Evolutionary conservation across 495 filamentous ascomycete species (phyloP).

Genomic region (Massariosphaeria phaeospora): DNA sequence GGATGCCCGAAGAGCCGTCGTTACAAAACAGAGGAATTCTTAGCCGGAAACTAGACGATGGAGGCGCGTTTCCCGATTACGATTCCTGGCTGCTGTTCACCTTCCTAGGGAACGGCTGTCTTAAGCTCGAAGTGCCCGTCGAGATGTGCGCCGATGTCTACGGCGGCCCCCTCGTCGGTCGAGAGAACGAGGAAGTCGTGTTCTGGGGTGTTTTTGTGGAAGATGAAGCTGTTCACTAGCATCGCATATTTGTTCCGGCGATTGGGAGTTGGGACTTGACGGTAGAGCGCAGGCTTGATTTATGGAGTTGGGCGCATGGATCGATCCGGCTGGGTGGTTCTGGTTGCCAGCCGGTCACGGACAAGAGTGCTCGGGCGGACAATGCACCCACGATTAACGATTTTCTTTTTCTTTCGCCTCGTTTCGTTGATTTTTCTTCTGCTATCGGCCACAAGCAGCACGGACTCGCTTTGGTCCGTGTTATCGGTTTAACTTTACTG

Average conservation of each 20-base stretch:
- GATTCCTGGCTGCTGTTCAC: conserved; percentile 30
- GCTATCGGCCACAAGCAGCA: too few species aligned
- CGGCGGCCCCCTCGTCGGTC: conserved; percentile 10
- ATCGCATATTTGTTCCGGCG: neutral
- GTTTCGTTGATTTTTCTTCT: neutral
- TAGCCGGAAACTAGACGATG: conserved; percentile 14
- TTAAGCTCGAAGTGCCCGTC: conserved; percentile 24
- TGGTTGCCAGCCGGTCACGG: conserved; percentile 5
- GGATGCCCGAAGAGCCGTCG: conserved; percentile 10
- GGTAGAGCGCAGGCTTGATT: neutral
- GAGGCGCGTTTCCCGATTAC: conserved; percentile 18
- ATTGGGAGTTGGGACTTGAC: neutral
- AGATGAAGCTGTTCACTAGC: neutral
- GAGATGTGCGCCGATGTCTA: conserved; percentile 29
- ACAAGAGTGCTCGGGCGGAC: conserved; percentile 22
- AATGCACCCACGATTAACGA: conserved; percentile 22
- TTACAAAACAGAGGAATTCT: conserved; percentile 22
- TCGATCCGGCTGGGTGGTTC: conserved; percentile 9
- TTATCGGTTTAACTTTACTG: too few species aligned
- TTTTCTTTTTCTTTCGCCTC: conserved; percentile 10
- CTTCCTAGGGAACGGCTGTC: conserved; percentile 16
- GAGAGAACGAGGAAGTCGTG: conserved; percentile 25
- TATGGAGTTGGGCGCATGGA: conserved; percentile 23
- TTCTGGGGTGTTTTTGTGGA: conserved; percentile 27
- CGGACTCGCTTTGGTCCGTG: too few species aligned